Conservation (phyloP, 1,139 yeast genomes). For the Candida freyschussii region DNA sequence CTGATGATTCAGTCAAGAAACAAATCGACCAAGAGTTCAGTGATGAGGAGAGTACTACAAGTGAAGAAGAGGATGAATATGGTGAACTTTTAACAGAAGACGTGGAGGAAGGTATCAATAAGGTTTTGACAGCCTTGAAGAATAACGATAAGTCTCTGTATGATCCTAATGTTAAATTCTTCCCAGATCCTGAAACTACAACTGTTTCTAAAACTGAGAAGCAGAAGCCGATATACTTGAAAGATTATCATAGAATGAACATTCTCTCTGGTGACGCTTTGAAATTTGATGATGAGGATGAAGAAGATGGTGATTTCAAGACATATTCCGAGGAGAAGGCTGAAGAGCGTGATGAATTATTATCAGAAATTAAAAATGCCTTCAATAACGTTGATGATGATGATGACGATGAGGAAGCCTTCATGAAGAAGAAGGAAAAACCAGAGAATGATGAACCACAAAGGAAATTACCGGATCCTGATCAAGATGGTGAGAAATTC, state of each 20-base stretch:
- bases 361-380: constrained; percentile 71
- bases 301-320: constrained; percentile 30
- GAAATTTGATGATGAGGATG: constrained; percentile 33
- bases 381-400: constrained; percentile 42
- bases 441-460: constrained; percentile 27
- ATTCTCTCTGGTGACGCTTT: constrained; percentile 57
- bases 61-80: constrained; percentile 89
- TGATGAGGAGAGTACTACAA: constrained; percentile 24
- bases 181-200: constrained; percentile 51
- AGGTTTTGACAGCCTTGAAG: constrained; percentile 67
- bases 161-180: constrained; percentile 66
- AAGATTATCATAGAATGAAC: constrained; percentile 88
- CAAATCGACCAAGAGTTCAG: constrained; percentile 25
- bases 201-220: constrained; percentile 31
- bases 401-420: constrained; percentile 41
- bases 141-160: constrained; percentile 54
- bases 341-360: constrained; percentile 67
- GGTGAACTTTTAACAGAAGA: constrained; percentile 87
- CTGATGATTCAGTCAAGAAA: constrained; percentile 15
- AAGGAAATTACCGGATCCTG: constrained; percentile 60
- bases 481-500: constrained; percentile 58
- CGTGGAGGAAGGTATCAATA: constrained; percentile 72
- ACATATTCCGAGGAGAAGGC: constrained; percentile 67
- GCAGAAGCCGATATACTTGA: constrained; percentile 79
- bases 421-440: constrained; percentile 51